Evolutionary conservation across 2,329 filamentous ascomycete genomes (phyloP), one percentile per base, ranked within the genome.

Genomic region (Nigrograna mackinnonii): DNA sequence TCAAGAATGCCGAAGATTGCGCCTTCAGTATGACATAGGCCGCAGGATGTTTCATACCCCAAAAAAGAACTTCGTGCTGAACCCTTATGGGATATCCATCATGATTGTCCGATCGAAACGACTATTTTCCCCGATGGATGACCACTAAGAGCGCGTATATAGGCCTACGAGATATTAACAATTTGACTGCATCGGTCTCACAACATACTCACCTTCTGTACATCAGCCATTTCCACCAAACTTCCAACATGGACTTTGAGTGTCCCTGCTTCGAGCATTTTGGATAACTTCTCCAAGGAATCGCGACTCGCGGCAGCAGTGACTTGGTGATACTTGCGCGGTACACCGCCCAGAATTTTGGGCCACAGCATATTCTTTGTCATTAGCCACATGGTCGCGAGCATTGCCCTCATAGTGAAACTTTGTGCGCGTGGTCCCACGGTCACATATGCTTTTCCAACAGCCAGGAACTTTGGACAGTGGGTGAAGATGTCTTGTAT

Each of bases 311-410:
- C 22, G 9, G 37, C 37, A 12, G 33, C 46, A 22, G 44, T 42
- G 3, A 50, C 48, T 33, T 56, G 52, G 2, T 40, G 21, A 39
- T 56, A 54, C 9, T 16, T 21, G 18, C 50, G 41, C 11, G 48
- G 46, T 11, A 48, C 47, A 17, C 52, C 52, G 13, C 52, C 52
- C 2, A 56, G 37, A 21, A 44, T 22, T 3, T 31, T 26, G 12
- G 52, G 52, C 46, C 41, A 54, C 2, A 54, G 37, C 2, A 46
- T 7, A 22, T 56, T 56, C 26, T 46, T 48, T 12, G 39, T 44
- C 52, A 52, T 54, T 6, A 31, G 9, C 6, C 46, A 26, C 17
- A 53, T 37, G 1, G 37, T 49, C 3, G 37, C 11, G 7, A 54
- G 28, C 20, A 55, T 49, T 18, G 37, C 39, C 5, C 21, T 3